phyloP scores from a whole-genome alignment of 2,329 filamentous ascomycete genomes.

The Aspergillus thermomutatus region DNA sequence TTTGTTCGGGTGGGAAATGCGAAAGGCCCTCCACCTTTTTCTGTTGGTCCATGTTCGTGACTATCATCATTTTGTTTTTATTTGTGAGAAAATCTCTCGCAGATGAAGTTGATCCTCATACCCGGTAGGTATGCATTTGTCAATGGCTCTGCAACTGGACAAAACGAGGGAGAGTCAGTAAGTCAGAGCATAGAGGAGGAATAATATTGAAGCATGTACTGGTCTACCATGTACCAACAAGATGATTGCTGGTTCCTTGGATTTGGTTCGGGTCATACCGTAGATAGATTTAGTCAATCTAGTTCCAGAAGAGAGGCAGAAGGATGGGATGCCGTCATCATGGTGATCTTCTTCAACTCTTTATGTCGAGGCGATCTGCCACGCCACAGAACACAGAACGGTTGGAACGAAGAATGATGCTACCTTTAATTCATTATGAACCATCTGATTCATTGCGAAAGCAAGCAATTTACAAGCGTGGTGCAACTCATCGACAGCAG shows the following conservation, averaged over 20 bases:
- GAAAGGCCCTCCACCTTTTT: neutral
- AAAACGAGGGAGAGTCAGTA: neutral
- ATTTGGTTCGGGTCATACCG: neutral
- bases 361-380: no score
- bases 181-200: neutral
- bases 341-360: neutral
- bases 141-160: neutral
- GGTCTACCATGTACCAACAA: neutral
- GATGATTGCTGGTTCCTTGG: neutral
- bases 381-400: neutral
- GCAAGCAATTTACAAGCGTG: neutral
- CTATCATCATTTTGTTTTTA: neutral
- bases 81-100: neutral
- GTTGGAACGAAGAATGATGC: no score
- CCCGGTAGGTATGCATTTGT: no score
- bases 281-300: neutral
- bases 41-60: neutral
- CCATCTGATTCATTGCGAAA: neutral
- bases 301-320: neutral
- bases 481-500: neutral
- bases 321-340: neutral
- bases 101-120: neutral
- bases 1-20: slow-evolving; percentile 13
- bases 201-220: no score
- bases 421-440: neutral